phyloP scores from a whole-genome alignment of 106 monocot species.

The Apostasia shenzhenica region DNA sequence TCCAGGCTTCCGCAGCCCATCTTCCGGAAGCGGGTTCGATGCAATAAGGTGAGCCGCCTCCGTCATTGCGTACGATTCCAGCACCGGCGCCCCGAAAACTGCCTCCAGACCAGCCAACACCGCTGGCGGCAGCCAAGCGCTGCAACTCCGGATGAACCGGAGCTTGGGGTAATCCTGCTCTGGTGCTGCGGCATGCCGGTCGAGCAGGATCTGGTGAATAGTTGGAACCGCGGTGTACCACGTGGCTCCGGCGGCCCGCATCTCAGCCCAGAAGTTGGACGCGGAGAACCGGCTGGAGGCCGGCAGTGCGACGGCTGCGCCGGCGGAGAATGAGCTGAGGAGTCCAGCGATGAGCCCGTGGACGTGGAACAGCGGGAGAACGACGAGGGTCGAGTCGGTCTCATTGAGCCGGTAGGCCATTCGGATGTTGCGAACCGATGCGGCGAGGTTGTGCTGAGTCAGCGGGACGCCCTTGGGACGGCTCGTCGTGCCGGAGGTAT shows the following conservation, averaged over 20 bases:
- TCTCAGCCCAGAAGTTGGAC: conserved; percentile 72
- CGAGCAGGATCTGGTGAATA: conserved; percentile 47
- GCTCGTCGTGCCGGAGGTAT: conserved; percentile 94
- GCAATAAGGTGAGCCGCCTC: conserved; percentile 70
- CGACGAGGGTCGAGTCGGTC: conserved; percentile 66
- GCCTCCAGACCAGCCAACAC: conserved; percentile 42
- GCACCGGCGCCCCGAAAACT: conserved; percentile 62
- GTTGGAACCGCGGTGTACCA: conserved; percentile 61
- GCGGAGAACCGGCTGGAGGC: conserved; percentile 71
- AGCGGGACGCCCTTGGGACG: conserved; percentile 89
- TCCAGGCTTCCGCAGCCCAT: conserved; percentile 52
- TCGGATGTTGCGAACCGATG: conserved; percentile 57
- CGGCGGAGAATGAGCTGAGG: conserved; percentile 51
- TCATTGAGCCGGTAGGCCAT: conserved; percentile 53
- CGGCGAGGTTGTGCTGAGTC: conserved; percentile 64
- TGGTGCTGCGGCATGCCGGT: conserved; percentile 30
- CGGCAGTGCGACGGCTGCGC: conserved; percentile 49
- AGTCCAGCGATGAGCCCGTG: conserved; percentile 74
- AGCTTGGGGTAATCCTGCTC: conserved; percentile 51
- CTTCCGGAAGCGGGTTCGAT: conserved; percentile 60
- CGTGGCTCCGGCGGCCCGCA: conserved; percentile 27
- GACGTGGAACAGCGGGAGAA: conserved; percentile 90
- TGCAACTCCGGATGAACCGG: conserved; percentile 79
- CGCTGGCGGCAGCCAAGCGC: conserved; percentile 61
- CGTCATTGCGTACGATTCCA: conserved; percentile 88